These are phyloP conservation scores for Candida andamanensis DNA, from an alignment of 805 yeast species.

Conservation along the genomic window DNA sequence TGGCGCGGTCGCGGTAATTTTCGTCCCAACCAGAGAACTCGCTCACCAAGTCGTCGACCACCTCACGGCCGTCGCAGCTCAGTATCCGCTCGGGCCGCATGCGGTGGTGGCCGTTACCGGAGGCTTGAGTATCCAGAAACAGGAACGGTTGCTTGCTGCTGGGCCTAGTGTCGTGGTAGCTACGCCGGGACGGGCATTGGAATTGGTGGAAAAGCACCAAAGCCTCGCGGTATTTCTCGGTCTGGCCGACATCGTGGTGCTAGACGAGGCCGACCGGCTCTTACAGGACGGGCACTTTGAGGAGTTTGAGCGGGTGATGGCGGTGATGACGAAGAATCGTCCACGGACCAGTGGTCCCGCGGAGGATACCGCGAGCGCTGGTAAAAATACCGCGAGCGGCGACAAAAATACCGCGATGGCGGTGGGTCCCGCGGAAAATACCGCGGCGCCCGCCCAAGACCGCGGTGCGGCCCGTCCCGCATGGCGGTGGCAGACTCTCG, in stretches of 20 bases:
- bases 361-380: neutral
- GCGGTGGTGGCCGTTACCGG: constrained; percentile 83
- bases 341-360: constrained; percentile 20
- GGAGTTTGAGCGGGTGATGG: constrained; percentile 77
- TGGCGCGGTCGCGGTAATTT: constrained; percentile 78
- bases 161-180: constrained; percentile 84
- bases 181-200: constrained; percentile 92
- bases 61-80: constrained; percentile 50
- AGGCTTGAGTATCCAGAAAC: constrained; percentile 91
- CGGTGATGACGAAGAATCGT: constrained; percentile 51
- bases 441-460: constrained; percentile 13
- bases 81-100: constrained; percentile 46
- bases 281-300: constrained; percentile 95
- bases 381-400: neutral
- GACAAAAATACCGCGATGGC: neutral
- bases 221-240: constrained; percentile 39
- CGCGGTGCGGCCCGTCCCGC: too few relatives aligned
- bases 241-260: constrained; percentile 49
- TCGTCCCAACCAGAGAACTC: constrained; percentile 94
- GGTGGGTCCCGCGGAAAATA: too few relatives aligned
- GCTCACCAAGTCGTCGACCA: constrained; percentile 92
- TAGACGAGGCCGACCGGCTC: constrained; percentile 95
- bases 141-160: constrained; percentile 68
- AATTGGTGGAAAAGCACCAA: constrained; percentile 62
- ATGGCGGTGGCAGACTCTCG: constrained; percentile 71